Percentiles rank a stretch among this genome's conserved stretches.
Conservation (phyloP, 306 rosid genomes). For the Quillaja saponaria region DNA sequence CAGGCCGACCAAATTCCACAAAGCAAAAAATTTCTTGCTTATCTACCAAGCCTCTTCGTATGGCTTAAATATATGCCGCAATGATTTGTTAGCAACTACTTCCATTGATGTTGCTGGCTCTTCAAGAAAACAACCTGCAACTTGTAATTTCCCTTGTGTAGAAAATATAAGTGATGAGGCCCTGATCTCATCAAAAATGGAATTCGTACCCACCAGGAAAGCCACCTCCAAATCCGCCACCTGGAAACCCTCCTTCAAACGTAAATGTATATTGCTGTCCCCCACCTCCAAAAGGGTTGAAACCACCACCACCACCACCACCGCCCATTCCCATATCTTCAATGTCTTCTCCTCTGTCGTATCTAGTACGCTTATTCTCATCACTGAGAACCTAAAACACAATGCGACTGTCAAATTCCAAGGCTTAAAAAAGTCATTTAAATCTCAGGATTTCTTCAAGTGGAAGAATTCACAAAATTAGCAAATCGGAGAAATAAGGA, state of each 20-base stretch:
- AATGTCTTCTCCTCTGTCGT: conserved; percentile 93
- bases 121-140: conserved; percentile 17
- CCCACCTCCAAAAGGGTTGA: conserved; percentile 85
- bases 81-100: conserved; percentile 53
- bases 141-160: conserved; percentile 4
- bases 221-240: conserved; percentile 63
- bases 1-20: conserved; percentile 24
- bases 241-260: conserved; percentile 66
- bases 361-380: conserved; percentile 88
- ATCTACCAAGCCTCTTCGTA: conserved; percentile 36
- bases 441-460: neutral
- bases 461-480: neutral
- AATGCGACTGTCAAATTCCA: conserved; percentile 26
- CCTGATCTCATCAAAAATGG: conserved; percentile 52
- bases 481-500: neutral
- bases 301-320: conserved; percentile 58
- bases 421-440: conserved; percentile 13
- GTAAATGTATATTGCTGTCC: conserved; percentile 75
- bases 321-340: conserved; percentile 78
- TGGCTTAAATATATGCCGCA: conserved; percentile 40
- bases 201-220: conserved; percentile 70
- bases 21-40: conserved; percentile 36
- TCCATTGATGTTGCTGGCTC: conserved; percentile 37
- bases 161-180: conserved; percentile 12
- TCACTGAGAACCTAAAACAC: conserved; percentile 74